Base-by-base conservation (phyloP, 2,329 filamentous ascomycete genomes). In the Cladophialophora bantiana region DNA sequence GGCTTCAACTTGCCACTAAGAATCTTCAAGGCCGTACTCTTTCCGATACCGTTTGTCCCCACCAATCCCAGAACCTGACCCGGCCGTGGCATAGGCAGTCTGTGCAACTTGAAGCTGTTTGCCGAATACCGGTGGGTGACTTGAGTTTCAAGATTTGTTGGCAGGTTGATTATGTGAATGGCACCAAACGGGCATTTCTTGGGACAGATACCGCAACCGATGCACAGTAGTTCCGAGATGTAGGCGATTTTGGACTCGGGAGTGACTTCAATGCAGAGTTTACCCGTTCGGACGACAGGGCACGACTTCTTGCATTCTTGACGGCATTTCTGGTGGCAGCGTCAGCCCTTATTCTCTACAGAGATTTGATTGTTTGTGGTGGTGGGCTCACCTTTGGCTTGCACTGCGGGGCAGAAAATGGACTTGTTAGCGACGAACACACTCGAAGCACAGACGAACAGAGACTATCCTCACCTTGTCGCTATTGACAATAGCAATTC, bases 231-330 rank as follows among this genome's bases (percentile, higher is more conserved):
- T 81, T 99, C 95, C 72, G 94, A 98, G 77, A 99, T 96, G 86
- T 97, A 99, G 79, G 95, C 95, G 75, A 99, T 94, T 77, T 94
- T 94, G 72, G 94, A 96, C 66, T 92, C 88, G 70, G 92, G 84
- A 61, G 87, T 85, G 76, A 99, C 96, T 85, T 99, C 94, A 79
- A 98, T 97, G 82, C 94, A 97, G 73, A 96, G 89, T 85, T 97
- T 98, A 82, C 95, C 95, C 68, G 94, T 96, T 76, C 94, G 92
- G 74, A 99, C 95, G 70, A 99, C 95, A 35, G 96, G 93, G 80
- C 95, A 99, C 35, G 94, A 94, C 81, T 98, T 98, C 81, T 98
- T 98, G 87, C 95, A 99, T 82, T 99, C 95, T 84, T 97, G 94
- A 74, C 94, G 90, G 81, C 95, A 98, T 93, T 98, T 98, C 91